Base-by-base conservation (phyloP, 306 rosid genomes). In the Prunus padus region DNA sequence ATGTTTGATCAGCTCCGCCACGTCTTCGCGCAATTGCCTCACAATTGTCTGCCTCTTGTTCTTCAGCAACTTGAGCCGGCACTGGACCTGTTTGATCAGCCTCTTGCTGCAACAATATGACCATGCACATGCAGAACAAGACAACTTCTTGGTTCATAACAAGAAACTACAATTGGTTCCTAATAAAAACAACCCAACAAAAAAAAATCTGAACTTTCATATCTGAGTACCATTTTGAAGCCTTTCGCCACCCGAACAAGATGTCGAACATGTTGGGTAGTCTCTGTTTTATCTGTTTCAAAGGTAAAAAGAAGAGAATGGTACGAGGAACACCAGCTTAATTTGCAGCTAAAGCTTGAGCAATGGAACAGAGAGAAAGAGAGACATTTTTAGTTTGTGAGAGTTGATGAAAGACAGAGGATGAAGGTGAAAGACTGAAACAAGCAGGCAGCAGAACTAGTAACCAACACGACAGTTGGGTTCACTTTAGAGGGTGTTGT, bases 181-280 rank as follows among this genome's bases (percentile, higher is more conserved):
- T 63, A 76, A 33, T 30, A 5, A 16, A n/a, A 55, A 25, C 12
- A 37, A 33, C 8, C 7, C 37, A 33, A 33, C 37, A 28, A 52
- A 75, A 30, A 15, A 71, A 15, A 12, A 2, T 54, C 30, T 23
- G 2, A 65, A 49, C 4, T 52, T 18, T n/a, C 13, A 46, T 30
- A 56, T 28, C 1, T 2, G 12, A 11, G 75, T 88, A 94, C 98
- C 98, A 94, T 83, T 86, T 91, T 0, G 96, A 89, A 79, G 96
- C 98, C 67, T 90, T 91, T 72, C 91, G 71, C 97, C 98, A 94
- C 12, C 96, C 97, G 63, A 91, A 89, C 33, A 91, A 75, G 79
- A 83, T 30, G 74, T 69, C 91, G 79, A 94, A 91, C 98, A 91
- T 93, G 69, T 80, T 15, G 42, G 42, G 42, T 13, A 11, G 15